Conservation (phyloP, 352 stramenopile genomes). For the Phytophthora pseudosyringae region DNA sequence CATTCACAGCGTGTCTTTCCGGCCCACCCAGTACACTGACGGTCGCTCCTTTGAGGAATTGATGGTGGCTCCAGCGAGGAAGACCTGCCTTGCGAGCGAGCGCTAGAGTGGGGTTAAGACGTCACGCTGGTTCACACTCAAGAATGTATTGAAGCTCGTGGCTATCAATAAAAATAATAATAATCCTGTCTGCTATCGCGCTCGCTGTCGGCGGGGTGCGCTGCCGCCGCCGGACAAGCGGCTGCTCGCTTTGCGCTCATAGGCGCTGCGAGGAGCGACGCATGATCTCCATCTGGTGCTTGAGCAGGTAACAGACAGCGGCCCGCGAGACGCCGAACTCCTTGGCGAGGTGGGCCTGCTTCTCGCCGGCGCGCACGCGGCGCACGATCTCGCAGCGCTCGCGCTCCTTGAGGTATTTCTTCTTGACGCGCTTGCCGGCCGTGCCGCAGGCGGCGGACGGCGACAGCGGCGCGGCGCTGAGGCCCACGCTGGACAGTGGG, state of each 20-base stretch:
- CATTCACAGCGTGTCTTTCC: slow-evolving; percentile 28
- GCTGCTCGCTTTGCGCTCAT: slow-evolving; percentile 16
- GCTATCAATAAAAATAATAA: slow-evolving; percentile 44
- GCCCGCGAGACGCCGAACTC: slow-evolving; percentile 69
- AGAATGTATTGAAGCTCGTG: slow-evolving; percentile 36
- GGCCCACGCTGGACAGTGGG: slow-evolving; percentile 24
- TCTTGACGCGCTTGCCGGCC: slow-evolving; percentile 51
- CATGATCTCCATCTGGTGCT: slow-evolving; percentile 70
- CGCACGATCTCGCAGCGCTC: slow-evolving; percentile 73
- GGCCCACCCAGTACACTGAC: slow-evolving; percentile 22
- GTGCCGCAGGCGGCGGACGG: slow-evolving; percentile 19
- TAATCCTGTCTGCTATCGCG: slow-evolving; percentile 26
- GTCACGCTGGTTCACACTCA: slow-evolving; percentile 13
- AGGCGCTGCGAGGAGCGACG: slow-evolving; percentile 49
- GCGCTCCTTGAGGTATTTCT: slow-evolving; percentile 74
- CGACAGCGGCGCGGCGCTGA: slow-evolving; percentile 23
- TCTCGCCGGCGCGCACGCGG: slow-evolving; percentile 60
- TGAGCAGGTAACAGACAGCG: slow-evolving; percentile 70
- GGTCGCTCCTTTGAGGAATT: background rate
- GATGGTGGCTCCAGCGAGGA: background rate
- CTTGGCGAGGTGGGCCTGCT: slow-evolving; percentile 69
- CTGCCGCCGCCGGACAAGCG: background rate
- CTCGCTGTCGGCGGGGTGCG: background rate
- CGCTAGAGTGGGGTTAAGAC: background rate
- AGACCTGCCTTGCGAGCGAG: background rate